Evolutionary conservation across 2,329 filamentous ascomycete species (phyloP).

Genomic region (Aspergillus neoniger): DNA sequence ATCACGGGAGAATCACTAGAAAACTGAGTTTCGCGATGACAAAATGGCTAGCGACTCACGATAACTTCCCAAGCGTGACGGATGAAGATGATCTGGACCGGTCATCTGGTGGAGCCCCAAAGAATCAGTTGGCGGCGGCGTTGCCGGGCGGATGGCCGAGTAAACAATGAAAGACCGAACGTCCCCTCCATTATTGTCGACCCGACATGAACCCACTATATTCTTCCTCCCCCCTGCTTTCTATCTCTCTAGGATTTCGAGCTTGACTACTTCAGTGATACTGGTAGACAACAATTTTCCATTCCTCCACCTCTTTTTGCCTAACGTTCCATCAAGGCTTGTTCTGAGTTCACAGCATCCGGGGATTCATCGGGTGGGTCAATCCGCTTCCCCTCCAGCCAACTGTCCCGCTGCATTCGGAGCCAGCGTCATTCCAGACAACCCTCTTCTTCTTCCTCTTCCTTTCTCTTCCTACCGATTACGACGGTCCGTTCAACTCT

Average conservation of each 20-base stretch:
- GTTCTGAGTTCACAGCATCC: constrained; percentile 22
- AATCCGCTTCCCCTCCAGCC: constrained; percentile 23
- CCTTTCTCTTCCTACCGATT: constrained; percentile 27
- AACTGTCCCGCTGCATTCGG: constrained; percentile 25
- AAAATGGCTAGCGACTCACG: background rate
- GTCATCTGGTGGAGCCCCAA: background rate
- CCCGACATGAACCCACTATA: background rate
- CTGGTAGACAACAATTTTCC: background rate
- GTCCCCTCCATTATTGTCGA: background rate
- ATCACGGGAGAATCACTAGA: background rate
- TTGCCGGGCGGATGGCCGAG: constrained; percentile 10
- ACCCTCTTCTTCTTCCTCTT: constrained; percentile 25
- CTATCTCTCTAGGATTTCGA: too few relatives aligned
- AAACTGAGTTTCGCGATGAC: background rate
- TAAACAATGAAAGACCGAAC: constrained; percentile 1
- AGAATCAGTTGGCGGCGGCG: background rate
- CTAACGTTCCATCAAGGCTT: background rate
- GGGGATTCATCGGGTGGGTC: constrained; percentile 24
- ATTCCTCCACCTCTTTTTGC: background rate
- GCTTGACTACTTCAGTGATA: background rate
- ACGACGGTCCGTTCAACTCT: background rate
- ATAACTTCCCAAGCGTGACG: background rate
- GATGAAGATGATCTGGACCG: background rate
- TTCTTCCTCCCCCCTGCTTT: background rate
- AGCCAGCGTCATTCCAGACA: constrained; percentile 38